phyloP scores from a whole-genome alignment of 306 rosid species.

The Trifolium repens region DNA sequence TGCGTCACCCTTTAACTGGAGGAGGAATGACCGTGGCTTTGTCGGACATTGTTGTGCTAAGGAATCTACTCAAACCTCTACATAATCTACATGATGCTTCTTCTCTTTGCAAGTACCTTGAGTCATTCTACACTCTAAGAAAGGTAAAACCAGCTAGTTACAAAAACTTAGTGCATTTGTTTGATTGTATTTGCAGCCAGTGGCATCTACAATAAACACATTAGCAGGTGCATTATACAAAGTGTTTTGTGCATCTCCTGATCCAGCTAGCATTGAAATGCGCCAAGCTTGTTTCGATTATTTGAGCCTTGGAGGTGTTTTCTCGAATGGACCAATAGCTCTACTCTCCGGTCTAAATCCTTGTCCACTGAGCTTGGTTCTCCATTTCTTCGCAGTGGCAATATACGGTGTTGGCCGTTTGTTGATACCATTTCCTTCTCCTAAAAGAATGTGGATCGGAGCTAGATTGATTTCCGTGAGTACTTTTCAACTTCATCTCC shows the following conservation, averaged over 20 bases:
- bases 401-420: slow-evolving; percentile 56
- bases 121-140: slow-evolving; percentile 62
- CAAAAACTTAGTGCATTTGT: not conserved
- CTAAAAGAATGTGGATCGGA: slow-evolving; percentile 58
- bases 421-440: slow-evolving; percentile 66
- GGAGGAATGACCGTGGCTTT: slow-evolving; percentile 95
- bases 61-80: slow-evolving; percentile 60
- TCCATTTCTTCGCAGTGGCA: slow-evolving; percentile 62
- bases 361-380: slow-evolving; percentile 55
- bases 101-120: slow-evolving; percentile 59
- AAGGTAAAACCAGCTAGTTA: slow-evolving; percentile 41
- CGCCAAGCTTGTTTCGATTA: slow-evolving; percentile 65
- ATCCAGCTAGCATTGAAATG: slow-evolving; percentile 69
- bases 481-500: slow-evolving; percentile 1
- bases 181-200: slow-evolving; percentile 55
- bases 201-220: slow-evolving; percentile 71
- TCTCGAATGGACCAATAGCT: slow-evolving; percentile 58
- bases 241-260: slow-evolving; percentile 68
- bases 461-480: slow-evolving; percentile 60
- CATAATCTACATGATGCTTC: slow-evolving; percentile 53
- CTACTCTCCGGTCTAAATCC: slow-evolving; percentile 68
- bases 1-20: slow-evolving; percentile 94
- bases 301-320: slow-evolving; percentile 64
- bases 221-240: slow-evolving; percentile 80
- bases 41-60: slow-evolving; percentile 66